These are phyloP conservation scores for Sporothrix variecibatus DNA, from an alignment of 2,329 filamentous ascomycete genomes.

Conservation along the genomic window DNA sequence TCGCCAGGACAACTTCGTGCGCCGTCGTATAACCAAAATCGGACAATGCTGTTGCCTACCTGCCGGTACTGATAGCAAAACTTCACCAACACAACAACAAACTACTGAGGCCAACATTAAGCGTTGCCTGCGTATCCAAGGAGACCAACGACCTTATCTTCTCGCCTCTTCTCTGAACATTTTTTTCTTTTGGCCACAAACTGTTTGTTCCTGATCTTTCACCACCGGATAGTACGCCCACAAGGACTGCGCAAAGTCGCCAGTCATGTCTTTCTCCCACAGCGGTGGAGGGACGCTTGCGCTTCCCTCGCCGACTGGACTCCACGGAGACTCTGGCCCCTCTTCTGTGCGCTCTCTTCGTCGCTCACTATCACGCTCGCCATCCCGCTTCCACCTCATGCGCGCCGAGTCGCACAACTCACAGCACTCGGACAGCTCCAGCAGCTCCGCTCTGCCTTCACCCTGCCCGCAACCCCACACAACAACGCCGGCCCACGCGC, in stretches of 20 bases:
- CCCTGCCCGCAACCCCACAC: constrained; percentile 44
- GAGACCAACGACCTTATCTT: not conserved
- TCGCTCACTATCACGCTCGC: constrained; percentile 88
- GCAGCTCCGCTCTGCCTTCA: constrained; percentile 58
- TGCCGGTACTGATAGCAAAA: constrained; percentile 10
- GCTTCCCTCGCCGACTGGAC: constrained; percentile 81
- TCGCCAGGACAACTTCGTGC: not conserved
- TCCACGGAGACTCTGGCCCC: constrained; percentile 75
- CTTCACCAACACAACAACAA: constrained; percentile 5
- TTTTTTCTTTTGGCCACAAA: not conserved
- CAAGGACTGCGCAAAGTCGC: not conserved
- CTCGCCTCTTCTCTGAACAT: not conserved
- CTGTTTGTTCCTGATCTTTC: not conserved
- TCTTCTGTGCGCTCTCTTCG: constrained; percentile 80
- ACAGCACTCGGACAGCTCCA: constrained; percentile 52
- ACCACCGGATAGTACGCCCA: not conserved
- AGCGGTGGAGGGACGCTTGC: constrained; percentile 75
- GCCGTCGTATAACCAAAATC: not conserved
- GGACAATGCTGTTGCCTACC: constrained; percentile 27
- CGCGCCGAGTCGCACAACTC: constrained; percentile 53
- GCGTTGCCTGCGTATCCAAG: constrained; percentile 3
- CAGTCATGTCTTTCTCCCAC: constrained; percentile 59
- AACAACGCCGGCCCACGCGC: constrained; percentile 30
- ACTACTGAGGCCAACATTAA: not conserved
- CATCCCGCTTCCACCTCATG: constrained; percentile 77